phyloP scores from a whole-genome alignment of 73 alveolate genomes.

The Durusdinium trenchii region DNA sequence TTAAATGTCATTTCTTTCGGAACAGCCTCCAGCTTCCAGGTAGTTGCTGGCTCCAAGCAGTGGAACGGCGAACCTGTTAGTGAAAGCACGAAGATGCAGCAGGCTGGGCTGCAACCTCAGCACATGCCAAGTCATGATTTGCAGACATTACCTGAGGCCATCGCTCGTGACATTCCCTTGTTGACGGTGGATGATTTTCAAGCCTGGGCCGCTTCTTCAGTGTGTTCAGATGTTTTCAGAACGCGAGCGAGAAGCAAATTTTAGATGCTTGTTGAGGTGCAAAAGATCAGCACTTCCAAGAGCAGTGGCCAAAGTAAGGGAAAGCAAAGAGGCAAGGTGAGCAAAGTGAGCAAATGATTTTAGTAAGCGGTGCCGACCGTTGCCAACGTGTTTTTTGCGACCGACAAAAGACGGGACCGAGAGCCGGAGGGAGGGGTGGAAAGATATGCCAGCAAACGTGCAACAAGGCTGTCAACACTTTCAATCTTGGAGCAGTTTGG shows the following conservation, averaged over 20 bases:
- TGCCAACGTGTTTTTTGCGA: no score
- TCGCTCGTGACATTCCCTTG: neutral
- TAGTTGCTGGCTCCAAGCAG: constrained; percentile 28
- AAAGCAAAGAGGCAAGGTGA: neutral
- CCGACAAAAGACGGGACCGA: no score
- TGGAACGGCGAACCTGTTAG: constrained; percentile 24
- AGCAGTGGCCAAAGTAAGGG: neutral
- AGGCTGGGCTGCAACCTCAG: neutral
- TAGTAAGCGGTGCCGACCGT: no score
- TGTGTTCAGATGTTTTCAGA: neutral
- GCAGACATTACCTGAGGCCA: neutral
- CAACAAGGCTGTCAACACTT: no score
- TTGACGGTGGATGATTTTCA: constrained; percentile 55
- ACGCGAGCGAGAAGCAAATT: neutral
- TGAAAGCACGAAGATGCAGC: constrained; percentile 48
- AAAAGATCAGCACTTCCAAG: neutral
- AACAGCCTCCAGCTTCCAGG: neutral
- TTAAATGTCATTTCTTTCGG: neutral
- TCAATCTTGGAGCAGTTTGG: no score
- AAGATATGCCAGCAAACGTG: no score
- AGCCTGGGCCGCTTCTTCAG: neutral
- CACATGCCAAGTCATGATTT: neutral
- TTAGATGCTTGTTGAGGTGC: neutral
- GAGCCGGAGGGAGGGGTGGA: no score
- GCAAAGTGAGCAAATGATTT: no score